A percentile compares a stretch with the other conserved stretches of the same genome.
phyloP scores from a whole-genome alignment of 805 yeast genomes.

The Pichia rugopelliculosa region DNA sequence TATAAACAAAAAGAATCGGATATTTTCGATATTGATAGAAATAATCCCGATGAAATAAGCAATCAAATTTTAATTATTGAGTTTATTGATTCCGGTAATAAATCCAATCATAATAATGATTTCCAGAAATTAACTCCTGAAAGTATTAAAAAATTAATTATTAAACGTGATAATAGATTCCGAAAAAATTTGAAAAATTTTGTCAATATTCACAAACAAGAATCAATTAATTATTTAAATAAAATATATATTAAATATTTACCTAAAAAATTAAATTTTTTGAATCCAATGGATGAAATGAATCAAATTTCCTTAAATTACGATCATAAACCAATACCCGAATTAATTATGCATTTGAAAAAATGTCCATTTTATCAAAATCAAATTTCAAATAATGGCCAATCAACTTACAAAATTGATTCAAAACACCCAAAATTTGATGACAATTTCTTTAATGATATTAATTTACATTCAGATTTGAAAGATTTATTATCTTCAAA shows the following conservation, averaged over 20 bases:
- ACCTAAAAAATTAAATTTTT: slow-evolving; percentile 43
- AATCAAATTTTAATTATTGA: slow-evolving; percentile 65
- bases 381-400: slow-evolving; percentile 47
- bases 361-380: slow-evolving; percentile 44
- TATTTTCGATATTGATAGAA: slow-evolving; percentile 40
- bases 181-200: slow-evolving; percentile 31
- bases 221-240: slow-evolving; percentile 36
- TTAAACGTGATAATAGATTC: slow-evolving; percentile 50
- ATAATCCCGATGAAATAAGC: slow-evolving; percentile 27
- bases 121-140: slow-evolving; percentile 40
- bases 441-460: slow-evolving; percentile 8
- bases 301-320: slow-evolving; percentile 24
- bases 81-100: slow-evolving; percentile 59
- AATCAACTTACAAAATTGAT: slow-evolving; percentile 38
- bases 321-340: slow-evolving; percentile 27
- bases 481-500: slow-evolving; percentile 29
- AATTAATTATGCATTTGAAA: slow-evolving; percentile 44
- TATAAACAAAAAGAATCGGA: slow-evolving; percentile 51
- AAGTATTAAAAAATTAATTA: slow-evolving; percentile 54
- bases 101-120: slow-evolving; percentile 32
- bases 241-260: slow-evolving; percentile 30
- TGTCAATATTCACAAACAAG: slow-evolving; percentile 15
- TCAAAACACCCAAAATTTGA: slow-evolving; percentile 39
- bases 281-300: slow-evolving; percentile 60
- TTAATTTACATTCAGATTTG: slow-evolving; percentile 48